Percentiles rank a stretch among this genome's conserved stretches.
phyloP scores from a whole-genome alignment of 1,139 yeast genomes.

The Candida freyschussii region DNA sequence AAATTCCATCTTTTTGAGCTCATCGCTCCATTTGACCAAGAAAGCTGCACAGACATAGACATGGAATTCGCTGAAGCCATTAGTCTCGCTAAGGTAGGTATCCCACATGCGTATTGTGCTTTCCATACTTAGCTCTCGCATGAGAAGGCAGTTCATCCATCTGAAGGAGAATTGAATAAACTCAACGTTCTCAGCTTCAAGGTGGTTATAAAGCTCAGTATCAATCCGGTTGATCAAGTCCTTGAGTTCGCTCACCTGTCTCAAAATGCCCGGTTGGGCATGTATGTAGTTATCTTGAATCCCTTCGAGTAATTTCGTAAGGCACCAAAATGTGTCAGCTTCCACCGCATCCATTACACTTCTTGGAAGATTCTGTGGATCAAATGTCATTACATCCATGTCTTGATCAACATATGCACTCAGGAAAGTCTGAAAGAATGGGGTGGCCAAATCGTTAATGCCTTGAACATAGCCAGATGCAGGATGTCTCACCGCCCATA shows the following conservation, averaged over 20 bases:
- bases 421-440: conserved; percentile 85
- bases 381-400: conserved; percentile 46
- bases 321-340: conserved; percentile 97
- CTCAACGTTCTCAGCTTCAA: conserved; percentile 76
- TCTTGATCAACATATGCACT: conserved; percentile 52
- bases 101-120: conserved; percentile 97
- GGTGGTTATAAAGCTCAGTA: conserved; percentile 62
- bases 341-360: conserved; percentile 60
- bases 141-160: conserved; percentile 97
- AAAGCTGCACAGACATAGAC: conserved; percentile 99
- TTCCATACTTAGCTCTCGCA: conserved; percentile 82
- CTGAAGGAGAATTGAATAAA: conserved; percentile 93
- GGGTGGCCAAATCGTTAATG: conserved; percentile 90
- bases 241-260: conserved; percentile 80
- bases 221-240: conserved; percentile 81
- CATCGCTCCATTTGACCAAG: conserved; percentile 76
- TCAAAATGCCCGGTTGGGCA: conserved; percentile 94
- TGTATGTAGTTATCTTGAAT: conserved; percentile 96
- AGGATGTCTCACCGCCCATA: conserved; percentile 98
- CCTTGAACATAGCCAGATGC: conserved; percentile 99
- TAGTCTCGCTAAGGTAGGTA: conserved; percentile 83
- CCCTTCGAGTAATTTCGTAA: conserved; percentile 83
- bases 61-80: conserved; percentile 90
- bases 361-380: conserved; percentile 58
- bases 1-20: conserved; percentile 81